Conservation (phyloP, 768 basidiomycete species). For the Trametes meyenii region DNA sequence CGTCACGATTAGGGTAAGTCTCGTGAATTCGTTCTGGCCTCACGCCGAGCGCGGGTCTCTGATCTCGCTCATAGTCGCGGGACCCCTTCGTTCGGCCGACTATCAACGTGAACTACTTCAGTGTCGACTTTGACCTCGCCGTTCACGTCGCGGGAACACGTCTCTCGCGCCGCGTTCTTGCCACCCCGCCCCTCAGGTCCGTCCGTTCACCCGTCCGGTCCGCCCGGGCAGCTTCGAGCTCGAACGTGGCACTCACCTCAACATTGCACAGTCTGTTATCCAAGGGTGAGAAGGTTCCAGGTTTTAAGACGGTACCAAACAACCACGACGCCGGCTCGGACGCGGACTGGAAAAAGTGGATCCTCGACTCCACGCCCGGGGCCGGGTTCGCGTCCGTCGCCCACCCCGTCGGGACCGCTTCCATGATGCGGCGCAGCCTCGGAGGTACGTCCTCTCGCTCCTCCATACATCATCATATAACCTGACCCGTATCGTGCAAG, state of each 20-base stretch:
- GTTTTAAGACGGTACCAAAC: conserved; percentile 45
- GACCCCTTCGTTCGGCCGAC: conserved; percentile 51
- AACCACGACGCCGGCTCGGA: conserved; percentile 44
- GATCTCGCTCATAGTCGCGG: conserved; percentile 37
- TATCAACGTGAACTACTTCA: conserved; percentile 55
- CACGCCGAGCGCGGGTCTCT: no score
- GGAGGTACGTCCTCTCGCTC: conserved; percentile 27
- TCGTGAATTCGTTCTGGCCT: background rate
- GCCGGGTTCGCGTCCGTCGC: conserved; percentile 46
- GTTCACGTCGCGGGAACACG: conserved; percentile 53
- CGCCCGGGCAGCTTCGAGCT: no score
- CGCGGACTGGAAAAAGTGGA: conserved; percentile 51
- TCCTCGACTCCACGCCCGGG: conserved; percentile 29
- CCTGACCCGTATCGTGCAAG: conserved; percentile 36
- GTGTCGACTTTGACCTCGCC: conserved; percentile 49
- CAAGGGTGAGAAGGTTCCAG: conserved; percentile 47
- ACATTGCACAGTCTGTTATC: background rate
- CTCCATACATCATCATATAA: background rate
- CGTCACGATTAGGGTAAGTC: conserved; percentile 46
- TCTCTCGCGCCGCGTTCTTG: conserved; percentile 46
- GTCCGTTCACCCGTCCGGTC: no score
- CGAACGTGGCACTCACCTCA: no score
- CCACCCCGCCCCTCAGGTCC: conserved; percentile 40
- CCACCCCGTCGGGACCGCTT: conserved; percentile 51
- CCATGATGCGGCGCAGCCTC: conserved; percentile 36